Evolutionary conservation across 2,329 filamentous ascomycete genomes (phyloP), one percentile per base, ranked within the genome.

Genomic region (Cytospora leucostoma): DNA sequence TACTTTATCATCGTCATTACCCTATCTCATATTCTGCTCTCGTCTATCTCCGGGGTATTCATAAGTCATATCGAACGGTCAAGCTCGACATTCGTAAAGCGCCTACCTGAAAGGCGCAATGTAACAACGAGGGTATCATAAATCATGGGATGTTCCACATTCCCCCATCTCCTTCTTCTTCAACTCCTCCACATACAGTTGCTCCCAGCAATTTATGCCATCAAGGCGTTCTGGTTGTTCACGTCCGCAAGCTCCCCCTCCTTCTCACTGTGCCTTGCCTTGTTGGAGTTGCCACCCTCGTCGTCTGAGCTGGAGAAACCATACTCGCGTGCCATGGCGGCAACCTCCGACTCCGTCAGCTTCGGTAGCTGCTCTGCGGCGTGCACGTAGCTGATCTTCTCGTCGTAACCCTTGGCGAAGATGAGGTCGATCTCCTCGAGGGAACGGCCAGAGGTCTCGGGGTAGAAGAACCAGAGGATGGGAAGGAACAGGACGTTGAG

Each of bases 401-500:
- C 64, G 40, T 58, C 55, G 40, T 50, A 47, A 17, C 61, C 64
- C 64, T 66, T 66, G 55, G 64, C 59, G 34, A 76, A 76, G 47
- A 76, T 72, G 7, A 70, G 52, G 61, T 89, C 86, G 71, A 89
- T 83, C 69, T 89, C 87, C 71, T 89, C 87, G 1, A 89, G 77
- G 1, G 79, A 81, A 49, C 81, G 79, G 66, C 71, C 70, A 64
- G 77, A 75, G 0, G 80, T 81, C 64, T 82, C 80, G 0, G 78
- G 78, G 62, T 80, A 81, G 66, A 80, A 74, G 65, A 81, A 74
- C 69, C 80, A 82, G 5, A 83, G 79, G 62, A 81, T 76, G 1
- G 82, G 82, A 50, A 84, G 71, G 68, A 84, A 83, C n/a, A 75
- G 73, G 38, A 78, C 79, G 72, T 83, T 84, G 68, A 83, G 78